Evolutionary conservation across 441 rosid species (phyloP).

Genomic region (Eruca vesicaria): DNA sequence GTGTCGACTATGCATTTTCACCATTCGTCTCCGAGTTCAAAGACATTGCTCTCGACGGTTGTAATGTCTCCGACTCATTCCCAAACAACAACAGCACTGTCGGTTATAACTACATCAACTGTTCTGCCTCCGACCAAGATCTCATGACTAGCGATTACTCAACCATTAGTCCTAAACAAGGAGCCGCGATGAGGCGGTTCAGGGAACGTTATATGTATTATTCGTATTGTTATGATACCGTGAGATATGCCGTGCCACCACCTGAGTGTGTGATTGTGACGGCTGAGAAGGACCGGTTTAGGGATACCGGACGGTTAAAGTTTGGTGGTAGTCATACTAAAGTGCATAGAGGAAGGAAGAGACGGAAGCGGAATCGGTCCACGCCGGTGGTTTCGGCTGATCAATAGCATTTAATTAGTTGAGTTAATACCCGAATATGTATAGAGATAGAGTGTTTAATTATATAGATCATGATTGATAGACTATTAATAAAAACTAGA

Average conservation of each 20-base stretch:
- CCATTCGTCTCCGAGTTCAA: constrained; percentile 77
- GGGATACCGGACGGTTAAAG: constrained; percentile 68
- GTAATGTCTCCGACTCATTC: constrained; percentile 54
- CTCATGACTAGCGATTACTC: constrained; percentile 47
- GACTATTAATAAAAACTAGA: not conserved
- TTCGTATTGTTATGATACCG: constrained; percentile 72
- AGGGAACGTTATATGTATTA: constrained; percentile 79
- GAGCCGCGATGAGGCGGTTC: constrained; percentile 57
- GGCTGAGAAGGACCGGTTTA: constrained; percentile 49
- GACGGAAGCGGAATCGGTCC: constrained; percentile 21
- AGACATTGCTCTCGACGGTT: constrained; percentile 68
- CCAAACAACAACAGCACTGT: constrained; percentile 21
- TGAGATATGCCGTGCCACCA: constrained; percentile 56
- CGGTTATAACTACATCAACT: constrained; percentile 18
- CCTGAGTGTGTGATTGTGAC: constrained; percentile 69
- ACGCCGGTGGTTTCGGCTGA: constrained; percentile 21
- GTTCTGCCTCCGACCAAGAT: constrained; percentile 31
- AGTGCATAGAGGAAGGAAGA: constrained; percentile 5
- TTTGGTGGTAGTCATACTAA: constrained; percentile 57
- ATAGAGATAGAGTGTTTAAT: not conserved
- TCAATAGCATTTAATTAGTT: constrained; percentile 14
- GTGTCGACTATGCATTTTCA: constrained; percentile 70
- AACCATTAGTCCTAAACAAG: constrained; percentile 38
- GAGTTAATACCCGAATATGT: not conserved
- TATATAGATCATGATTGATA: not conserved